Conservation (phyloP, 495 filamentous ascomycete species). For the Tuber umbilicatum region DNA sequence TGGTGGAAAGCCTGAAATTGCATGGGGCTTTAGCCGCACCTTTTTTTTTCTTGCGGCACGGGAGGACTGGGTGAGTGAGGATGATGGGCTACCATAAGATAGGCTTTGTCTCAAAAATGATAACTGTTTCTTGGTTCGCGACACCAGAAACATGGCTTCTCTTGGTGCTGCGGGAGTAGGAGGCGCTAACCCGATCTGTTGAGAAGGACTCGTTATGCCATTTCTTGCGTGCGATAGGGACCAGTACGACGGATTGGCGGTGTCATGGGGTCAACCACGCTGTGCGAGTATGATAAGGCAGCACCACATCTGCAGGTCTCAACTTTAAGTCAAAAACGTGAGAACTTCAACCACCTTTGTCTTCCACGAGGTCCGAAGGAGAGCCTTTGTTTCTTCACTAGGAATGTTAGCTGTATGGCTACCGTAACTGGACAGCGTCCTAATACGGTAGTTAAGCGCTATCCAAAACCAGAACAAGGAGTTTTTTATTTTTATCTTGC, state of each 20-base stretch:
- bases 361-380: background rate
- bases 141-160: background rate
- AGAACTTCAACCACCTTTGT: background rate
- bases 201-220: background rate
- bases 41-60: background rate
- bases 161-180: background rate
- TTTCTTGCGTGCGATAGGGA: background rate
- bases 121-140: background rate
- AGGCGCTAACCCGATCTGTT: background rate
- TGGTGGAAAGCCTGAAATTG: background rate
- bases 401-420: background rate
- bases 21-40: background rate
- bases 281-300: background rate
- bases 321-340: background rate
- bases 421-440: background rate
- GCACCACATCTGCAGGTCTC: background rate
- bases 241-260: background rate
- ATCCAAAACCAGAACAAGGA: background rate
- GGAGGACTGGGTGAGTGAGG: background rate
- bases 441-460: background rate
- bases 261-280: background rate
- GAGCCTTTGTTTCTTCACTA: background rate
- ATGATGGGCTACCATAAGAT: no score
- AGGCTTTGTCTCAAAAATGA: no score
- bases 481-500: background rate